Conservation (phyloP, 768 basidiomycete genomes). For the Inosperma sp. region DNA sequence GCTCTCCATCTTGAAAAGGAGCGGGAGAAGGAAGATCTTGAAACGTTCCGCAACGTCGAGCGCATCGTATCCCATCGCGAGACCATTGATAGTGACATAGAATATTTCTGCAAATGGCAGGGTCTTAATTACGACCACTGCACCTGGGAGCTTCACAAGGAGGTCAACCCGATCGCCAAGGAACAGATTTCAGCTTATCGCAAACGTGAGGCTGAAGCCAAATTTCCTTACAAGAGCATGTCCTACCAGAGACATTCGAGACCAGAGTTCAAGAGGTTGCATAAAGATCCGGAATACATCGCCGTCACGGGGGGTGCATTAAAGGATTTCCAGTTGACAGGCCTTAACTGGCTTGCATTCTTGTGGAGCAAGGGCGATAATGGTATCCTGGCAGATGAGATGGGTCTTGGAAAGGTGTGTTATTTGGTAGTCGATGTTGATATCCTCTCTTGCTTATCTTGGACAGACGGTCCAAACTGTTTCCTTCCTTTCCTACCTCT, state of each 20-base stretch:
- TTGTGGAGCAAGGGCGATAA: conserved; percentile 93
- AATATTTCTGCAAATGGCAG: conserved; percentile 98
- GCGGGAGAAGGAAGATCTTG: conserved; percentile 85
- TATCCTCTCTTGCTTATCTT: conserved; percentile 12
- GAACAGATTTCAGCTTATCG: conserved; percentile 78
- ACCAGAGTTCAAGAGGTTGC: conserved; percentile 78
- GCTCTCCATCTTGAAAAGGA: conserved; percentile 86
- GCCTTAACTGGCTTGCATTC: conserved; percentile 98
- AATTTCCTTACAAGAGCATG: conserved; percentile 82
- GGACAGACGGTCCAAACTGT: conserved; percentile 91
- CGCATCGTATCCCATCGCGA: conserved; percentile 81
- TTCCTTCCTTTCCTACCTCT: conserved; percentile 89
- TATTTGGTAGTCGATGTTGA: conserved; percentile 8
- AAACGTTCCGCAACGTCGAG: conserved; percentile 88
- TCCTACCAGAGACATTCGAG: conserved; percentile 62
- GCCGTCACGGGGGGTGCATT: conserved; percentile 70
- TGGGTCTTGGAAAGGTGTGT: conserved; percentile 93
- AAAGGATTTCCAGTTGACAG: conserved; percentile 98
- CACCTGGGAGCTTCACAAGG: conserved; percentile 89
- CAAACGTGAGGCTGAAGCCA: conserved; percentile 66
- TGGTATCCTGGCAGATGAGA: conserved; percentile 97
- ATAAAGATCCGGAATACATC: conserved; percentile 86
- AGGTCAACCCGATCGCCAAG: conserved; percentile 73
- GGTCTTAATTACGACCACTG: conserved; percentile 90
- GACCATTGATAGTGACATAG: conserved; percentile 49